These are phyloP conservation scores for Fraxinus velutina DNA, from an alignment of 305 asterid genomes.

Conservation along the genomic window DNA sequence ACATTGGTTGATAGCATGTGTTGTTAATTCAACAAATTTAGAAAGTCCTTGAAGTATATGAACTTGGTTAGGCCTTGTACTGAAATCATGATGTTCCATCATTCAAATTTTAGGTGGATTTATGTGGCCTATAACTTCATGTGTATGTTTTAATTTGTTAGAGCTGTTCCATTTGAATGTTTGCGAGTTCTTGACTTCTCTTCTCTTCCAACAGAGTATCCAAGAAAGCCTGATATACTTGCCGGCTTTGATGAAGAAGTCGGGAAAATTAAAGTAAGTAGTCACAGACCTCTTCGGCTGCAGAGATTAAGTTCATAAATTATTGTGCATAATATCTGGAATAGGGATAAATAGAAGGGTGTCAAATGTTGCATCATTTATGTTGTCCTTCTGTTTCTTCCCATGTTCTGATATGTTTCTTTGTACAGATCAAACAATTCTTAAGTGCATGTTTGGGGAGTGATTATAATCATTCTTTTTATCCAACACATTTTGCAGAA, in stretches of 20 bases:
- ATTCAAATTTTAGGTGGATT: neutral
- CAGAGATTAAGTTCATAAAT: neutral
- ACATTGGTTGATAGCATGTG: neutral
- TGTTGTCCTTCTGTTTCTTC: neutral
- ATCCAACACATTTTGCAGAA: neutral
- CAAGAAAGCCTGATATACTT: slow-evolving; percentile 37
- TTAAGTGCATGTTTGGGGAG: neutral
- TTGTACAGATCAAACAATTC: neutral
- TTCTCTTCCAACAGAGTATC: slow-evolving; percentile 36
- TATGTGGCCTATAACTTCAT: neutral
- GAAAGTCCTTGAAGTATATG: slow-evolving; percentile 1
- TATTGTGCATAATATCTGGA: neutral
- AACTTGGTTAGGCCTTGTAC: neutral
- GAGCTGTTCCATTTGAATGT: neutral
- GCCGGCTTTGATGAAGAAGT: slow-evolving; percentile 47
- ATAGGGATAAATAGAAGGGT: neutral
- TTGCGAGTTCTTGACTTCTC: slow-evolving; percentile 18
- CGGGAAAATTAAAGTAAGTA: slow-evolving; percentile 45
- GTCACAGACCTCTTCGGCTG: neutral
- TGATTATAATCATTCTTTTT: neutral
- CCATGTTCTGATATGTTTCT: neutral
- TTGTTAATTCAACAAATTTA: slow-evolving; percentile 22
- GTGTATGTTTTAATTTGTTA: neutral
- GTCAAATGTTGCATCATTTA: neutral
- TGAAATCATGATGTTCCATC: neutral